Percentiles rank a stretch among this genome's conserved stretches.
These are phyloP conservation scores for Mycena kentingensis DNA, from an alignment of 768 basidiomycete genomes.

Conservation along the genomic window DNA sequence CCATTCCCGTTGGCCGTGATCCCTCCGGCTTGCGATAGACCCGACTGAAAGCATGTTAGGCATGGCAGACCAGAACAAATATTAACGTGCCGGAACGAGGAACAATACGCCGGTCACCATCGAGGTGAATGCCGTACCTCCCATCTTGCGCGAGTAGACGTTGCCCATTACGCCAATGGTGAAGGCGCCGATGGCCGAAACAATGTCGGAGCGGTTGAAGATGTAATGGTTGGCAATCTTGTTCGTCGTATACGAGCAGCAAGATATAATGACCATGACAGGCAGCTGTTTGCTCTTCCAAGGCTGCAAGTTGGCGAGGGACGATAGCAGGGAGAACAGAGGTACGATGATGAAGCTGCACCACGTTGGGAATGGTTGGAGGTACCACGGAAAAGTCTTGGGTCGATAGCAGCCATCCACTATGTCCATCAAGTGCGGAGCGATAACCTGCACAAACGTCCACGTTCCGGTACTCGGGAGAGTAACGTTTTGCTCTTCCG, in stretches of 20 bases:
- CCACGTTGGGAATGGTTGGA: slow-evolving; percentile 83
- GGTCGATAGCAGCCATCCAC: slow-evolving; percentile 73
- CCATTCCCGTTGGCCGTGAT: slow-evolving; percentile 79
- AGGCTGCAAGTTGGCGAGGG: slow-evolving; percentile 79
- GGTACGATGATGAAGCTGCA: slow-evolving; percentile 77
- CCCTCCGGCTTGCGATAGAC: slow-evolving; percentile 84
- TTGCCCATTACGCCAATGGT: slow-evolving; percentile 80
- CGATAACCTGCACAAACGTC: slow-evolving; percentile 60
- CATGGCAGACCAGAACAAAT: slow-evolving; percentile 3
- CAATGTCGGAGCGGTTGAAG: slow-evolving; percentile 81
- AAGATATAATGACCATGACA: slow-evolving; percentile 86
- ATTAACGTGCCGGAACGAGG: slow-evolving; percentile 72
- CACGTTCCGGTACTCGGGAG: slow-evolving; percentile 61
- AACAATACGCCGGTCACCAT: slow-evolving; percentile 91
- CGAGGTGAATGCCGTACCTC: slow-evolving; percentile 85
- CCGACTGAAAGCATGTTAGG: slow-evolving; percentile 51
- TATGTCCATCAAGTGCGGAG: slow-evolving; percentile 49
- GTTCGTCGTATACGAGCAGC: slow-evolving; percentile 76
- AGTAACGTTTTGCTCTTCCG: slow-evolving; percentile 33
- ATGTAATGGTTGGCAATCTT: slow-evolving; percentile 84
- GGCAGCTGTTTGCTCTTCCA: slow-evolving; percentile 67
- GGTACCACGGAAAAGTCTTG: slow-evolving; percentile 66
- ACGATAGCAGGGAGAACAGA: slow-evolving; percentile 68
- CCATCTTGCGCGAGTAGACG: slow-evolving; percentile 77
- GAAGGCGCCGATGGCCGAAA: slow-evolving; percentile 84